Base-by-base conservation (phyloP, 2,329 filamentous ascomycete species). In the Claviceps sp. region DNA sequence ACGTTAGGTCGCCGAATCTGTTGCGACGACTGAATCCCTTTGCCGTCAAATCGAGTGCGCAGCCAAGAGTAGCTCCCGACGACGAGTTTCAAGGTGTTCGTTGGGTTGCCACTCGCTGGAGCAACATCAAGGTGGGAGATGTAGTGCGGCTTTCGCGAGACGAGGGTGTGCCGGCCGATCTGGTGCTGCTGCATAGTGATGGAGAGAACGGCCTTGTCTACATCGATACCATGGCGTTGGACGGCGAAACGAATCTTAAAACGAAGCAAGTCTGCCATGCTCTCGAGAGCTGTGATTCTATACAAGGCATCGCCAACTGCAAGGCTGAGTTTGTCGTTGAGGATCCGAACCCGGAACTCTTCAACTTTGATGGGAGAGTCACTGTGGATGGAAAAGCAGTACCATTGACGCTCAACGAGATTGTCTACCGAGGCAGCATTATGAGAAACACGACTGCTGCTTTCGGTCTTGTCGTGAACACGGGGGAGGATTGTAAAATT, bases 401-500 rank as follows among this genome's bases (percentile, higher is more conserved):
- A 3, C 88, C 90, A 0, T 70, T 96, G 57, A 94, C 88, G 0
- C 80, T 87, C 42, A 85, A 81, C 52, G 86, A 95, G 59, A 81
- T 96, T 50, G 73, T 95, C 5, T 95, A 94, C 65, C 84, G 90
- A 47, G 90, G 90, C 42, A 93, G 88, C 60, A 79, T 90, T 4
- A 65, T 96, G 52, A 78, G 90, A 50, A 96, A 96, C 62, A 95
- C 89, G 0, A 73, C 75, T 5, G 74, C 75, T 55, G 84, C 82
- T 4, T 72, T 88, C 47, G 89, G 88, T 1, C 56, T 95, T 61
- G 86, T 95, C 37, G 83, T 95, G 58, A 95, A 96, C 67, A 89
- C 86, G 0, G 87, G 87, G 37, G 87, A 94, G 64, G 88, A 95
- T 65, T 94, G 86, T 70, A 94, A 93, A 65, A 90, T 94, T 54